A percentile compares a stretch with the other conserved stretches of the same genome.
phyloP scores from a whole-genome alignment of 2,329 filamentous ascomycete genomes.

The Cladosporium sp. region DNA sequence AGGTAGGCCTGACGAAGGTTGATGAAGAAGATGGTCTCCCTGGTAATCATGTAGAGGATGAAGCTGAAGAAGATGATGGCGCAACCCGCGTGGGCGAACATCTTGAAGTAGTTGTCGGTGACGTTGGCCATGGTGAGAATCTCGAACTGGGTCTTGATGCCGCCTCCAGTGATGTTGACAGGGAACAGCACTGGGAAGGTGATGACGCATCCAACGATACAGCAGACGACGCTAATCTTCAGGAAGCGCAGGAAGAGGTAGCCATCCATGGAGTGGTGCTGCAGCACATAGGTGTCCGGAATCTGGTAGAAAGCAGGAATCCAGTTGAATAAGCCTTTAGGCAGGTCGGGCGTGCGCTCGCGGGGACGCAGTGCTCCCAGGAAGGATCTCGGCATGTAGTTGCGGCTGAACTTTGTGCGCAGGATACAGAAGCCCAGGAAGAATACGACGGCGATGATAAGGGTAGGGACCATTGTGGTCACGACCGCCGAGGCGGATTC shows the following conservation, averaged over 20 bases:
- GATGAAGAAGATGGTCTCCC: slow-evolving; percentile 86
- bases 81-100: slow-evolving; percentile 76
- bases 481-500: slow-evolving; percentile 29
- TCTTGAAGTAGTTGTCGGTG: slow-evolving; percentile 54
- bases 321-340: slow-evolving; percentile 35
- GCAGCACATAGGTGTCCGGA: slow-evolving; percentile 71
- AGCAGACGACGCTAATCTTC: slow-evolving; percentile 70
- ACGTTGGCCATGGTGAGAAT: slow-evolving; percentile 75
- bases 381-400: slow-evolving; percentile 41
- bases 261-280: slow-evolving; percentile 86
- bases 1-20: slow-evolving; percentile 90
- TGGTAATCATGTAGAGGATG: slow-evolving; percentile 78
- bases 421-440: slow-evolving; percentile 36
- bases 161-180: slow-evolving; percentile 77
- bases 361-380: slow-evolving; percentile 37
- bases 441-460: slow-evolving; percentile 30
- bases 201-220: slow-evolving; percentile 74
- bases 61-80: slow-evolving; percentile 82
- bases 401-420: slow-evolving; percentile 37
- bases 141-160: slow-evolving; percentile 60
- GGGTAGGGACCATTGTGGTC: slow-evolving; percentile 32
- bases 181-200: slow-evolving; percentile 88
- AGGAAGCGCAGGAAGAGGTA: slow-evolving; percentile 88
- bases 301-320: slow-evolving; percentile 45
- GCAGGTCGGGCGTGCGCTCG: slow-evolving; percentile 35